Evolutionary conservation across 2,329 filamentous ascomycete species (phyloP).

Genomic region (Catunica adiposa): DNA sequence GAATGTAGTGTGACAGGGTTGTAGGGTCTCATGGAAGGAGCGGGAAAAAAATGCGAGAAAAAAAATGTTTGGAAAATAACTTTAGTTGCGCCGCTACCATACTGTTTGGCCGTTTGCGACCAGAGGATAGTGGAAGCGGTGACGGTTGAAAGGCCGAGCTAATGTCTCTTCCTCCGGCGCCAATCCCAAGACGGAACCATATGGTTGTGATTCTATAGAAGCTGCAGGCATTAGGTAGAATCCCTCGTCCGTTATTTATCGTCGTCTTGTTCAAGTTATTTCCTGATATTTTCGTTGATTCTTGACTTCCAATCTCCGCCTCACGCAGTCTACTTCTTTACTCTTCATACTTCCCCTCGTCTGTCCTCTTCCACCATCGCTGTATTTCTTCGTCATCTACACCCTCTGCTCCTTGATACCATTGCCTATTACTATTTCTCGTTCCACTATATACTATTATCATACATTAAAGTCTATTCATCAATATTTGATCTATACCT

Average conservation of each 20-base stretch:
- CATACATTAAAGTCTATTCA: background rate
- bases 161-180: background rate
- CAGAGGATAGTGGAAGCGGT: background rate
- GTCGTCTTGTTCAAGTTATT: constrained; percentile 1
- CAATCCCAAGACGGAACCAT: background rate
- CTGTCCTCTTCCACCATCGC: background rate
- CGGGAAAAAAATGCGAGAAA: constrained; percentile 6
- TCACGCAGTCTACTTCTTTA: background rate
- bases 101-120: background rate
- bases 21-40: constrained; percentile 2
- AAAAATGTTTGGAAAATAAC: too few species aligned
- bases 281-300: background rate
- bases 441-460: too few species aligned
- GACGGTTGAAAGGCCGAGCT: background rate
- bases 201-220: background rate
- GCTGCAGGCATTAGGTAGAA: background rate
- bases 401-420: too few species aligned
- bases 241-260: background rate
- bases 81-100: background rate
- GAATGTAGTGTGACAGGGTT: background rate
- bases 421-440: too few species aligned
- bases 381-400: background rate
- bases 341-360: background rate
- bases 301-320: too few species aligned
- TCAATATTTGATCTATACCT: background rate